Conservation (phyloP, 495 filamentous ascomycete species). For the Trichoderma virens region DNA sequence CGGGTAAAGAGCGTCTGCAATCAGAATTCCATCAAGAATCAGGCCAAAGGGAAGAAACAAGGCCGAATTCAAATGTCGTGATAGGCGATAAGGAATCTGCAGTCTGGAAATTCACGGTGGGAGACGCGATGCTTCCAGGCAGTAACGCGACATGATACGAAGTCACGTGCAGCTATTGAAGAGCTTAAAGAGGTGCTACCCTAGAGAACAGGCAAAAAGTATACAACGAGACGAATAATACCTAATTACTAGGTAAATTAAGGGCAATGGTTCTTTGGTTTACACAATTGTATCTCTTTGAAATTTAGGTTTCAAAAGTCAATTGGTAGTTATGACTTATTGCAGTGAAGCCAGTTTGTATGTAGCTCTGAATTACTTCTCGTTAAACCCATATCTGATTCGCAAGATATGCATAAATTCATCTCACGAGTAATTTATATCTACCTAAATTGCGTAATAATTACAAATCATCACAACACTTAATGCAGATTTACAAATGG, state of each 20-base stretch:
- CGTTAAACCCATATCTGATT: too few species aligned
- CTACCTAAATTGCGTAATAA: too few species aligned
- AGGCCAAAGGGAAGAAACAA: not conserved
- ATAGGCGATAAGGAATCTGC: not conserved
- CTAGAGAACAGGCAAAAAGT: not conserved
- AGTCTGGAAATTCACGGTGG: not conserved
- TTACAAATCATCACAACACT: too few species aligned
- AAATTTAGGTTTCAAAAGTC: too few species aligned
- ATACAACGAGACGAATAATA: not conserved
- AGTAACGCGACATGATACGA: constrained; percentile 7
- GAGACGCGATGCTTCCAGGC: not conserved
- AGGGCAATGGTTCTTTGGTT: too few species aligned
- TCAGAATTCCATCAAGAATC: not conserved
- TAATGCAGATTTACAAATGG: too few species aligned
- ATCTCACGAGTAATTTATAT: too few species aligned
- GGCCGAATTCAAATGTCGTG: not conserved
- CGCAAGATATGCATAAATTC: too few species aligned
- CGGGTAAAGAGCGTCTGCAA: not conserved
- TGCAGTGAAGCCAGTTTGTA: too few species aligned
- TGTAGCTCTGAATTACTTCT: too few species aligned
- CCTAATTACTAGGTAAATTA: not conserved
- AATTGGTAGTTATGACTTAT: too few species aligned
- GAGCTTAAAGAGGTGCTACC: not conserved
- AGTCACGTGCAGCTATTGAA: not conserved
- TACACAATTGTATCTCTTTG: too few species aligned